These are phyloP conservation scores for Neurospora africana DNA, from an alignment of 495 filamentous ascomycete genomes.

Conservation along the genomic window DNA sequence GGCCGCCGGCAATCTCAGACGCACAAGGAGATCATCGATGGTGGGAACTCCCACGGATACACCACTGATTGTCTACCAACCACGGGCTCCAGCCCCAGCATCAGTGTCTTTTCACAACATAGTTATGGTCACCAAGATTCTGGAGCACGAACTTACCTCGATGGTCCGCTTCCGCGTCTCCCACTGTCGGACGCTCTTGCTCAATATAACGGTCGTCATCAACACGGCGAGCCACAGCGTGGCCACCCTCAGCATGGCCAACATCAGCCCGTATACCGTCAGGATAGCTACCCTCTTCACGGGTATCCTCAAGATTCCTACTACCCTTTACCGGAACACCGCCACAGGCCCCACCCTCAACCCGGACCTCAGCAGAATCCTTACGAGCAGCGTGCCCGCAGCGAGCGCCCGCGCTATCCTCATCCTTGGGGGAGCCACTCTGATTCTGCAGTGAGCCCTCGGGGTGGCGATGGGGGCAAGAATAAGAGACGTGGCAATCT, in stretches of 20 bases:
- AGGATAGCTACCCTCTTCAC: not conserved
- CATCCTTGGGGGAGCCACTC: not conserved
- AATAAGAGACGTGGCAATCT: constrained; percentile 60
- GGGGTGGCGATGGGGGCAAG: not conserved
- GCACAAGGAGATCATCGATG: not conserved
- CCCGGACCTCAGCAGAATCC: not conserved
- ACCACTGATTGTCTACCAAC: not conserved
- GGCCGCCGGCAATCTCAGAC: not conserved
- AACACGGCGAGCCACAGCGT: not conserved
- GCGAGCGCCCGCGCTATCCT: not conserved
- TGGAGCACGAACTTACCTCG: not conserved
- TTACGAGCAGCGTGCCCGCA: not conserved
- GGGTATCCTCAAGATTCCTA: not conserved
- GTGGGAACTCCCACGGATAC: not conserved
- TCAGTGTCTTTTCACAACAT: not conserved
- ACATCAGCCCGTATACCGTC: not conserved
- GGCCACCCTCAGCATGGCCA: not conserved
- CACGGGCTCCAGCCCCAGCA: not conserved
- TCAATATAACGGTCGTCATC: not conserved
- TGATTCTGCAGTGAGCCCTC: not conserved
- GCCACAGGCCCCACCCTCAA: not conserved
- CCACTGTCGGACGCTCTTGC: not conserved
- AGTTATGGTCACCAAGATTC: not conserved
- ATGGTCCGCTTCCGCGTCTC: not conserved
- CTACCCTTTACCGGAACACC: not conserved